Evolutionary conservation across 306 rosid species (phyloP), one percentile per base, ranked within the genome.

Genomic region (Corylus heterophylla): DNA sequence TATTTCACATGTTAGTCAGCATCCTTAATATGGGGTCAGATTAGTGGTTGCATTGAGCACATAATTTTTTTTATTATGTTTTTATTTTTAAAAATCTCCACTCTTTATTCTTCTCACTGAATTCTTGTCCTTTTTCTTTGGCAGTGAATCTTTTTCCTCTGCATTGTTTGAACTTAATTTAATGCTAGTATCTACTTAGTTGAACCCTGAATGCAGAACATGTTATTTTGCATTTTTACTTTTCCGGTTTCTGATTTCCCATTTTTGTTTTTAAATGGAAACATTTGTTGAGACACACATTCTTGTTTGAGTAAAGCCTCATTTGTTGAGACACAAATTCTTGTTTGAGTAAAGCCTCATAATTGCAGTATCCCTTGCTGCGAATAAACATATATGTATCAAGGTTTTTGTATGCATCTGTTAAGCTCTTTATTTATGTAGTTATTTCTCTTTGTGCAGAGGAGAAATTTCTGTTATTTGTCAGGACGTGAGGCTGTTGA

Each of bases 401-500:
- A 62, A 27, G 17, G 44, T 62, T 62, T 56, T 62, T 3, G 11
- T 27, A 62, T 12, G 50, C 4, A 11, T 9, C 14, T 49, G 16
- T 49, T 49, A 11, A 11, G 52, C 14, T 49, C 14, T 49, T 49
- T 9, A 12, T 49, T 10, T 12, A 49, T 67, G 66, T 25, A 10
- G 35, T 17, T 39, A 45, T 75, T 74, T 76, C 9, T 69, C 78
- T 70, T 68, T 67, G 78, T 74, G 89, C 93, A 94, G 97, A 78
- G 98, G 97, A 83, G 96, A 94, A 84, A 89, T 92, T 52, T 90
- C 94, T 54, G 98, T 94, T 44, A 90, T 90, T 62, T 90, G 96
- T 76, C 85, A 90, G 83, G 97, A 94, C 69, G 88, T 92, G 63
- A 79, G 81, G 77, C 89, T 83, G 78, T 88, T 96, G 75, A 96